Conservation (phyloP, 441 rosid genomes). For the Croton laevigatus region DNA sequence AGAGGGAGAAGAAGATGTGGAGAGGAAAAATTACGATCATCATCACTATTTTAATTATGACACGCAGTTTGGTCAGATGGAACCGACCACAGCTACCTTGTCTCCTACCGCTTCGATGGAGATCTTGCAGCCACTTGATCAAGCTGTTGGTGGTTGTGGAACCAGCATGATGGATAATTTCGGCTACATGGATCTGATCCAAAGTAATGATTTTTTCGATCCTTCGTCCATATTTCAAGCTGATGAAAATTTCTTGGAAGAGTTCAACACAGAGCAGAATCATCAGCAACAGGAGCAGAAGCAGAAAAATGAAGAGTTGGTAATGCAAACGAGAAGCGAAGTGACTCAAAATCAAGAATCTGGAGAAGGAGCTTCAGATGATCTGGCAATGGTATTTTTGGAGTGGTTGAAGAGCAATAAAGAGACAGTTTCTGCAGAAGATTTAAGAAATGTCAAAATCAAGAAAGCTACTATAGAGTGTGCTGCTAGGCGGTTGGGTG, state of each 20-base stretch:
- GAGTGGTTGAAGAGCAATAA: slow-evolving; percentile 89
- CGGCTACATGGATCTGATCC: slow-evolving; percentile 75
- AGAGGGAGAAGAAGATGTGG: slow-evolving; percentile 46
- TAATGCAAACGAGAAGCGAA: slow-evolving; percentile 7
- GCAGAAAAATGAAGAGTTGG: slow-evolving; percentile 10
- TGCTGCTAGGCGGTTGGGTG: slow-evolving; percentile 77
- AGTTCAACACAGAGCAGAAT: slow-evolving; percentile 19
- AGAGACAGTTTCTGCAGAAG: slow-evolving; percentile 85
- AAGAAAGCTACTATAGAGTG: slow-evolving; percentile 87
- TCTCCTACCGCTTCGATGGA: slow-evolving; percentile 79
- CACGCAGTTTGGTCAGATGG: slow-evolving; percentile 31
- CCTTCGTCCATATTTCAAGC: slow-evolving; percentile 58
- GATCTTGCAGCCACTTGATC: slow-evolving; percentile 38
- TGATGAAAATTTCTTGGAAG: slow-evolving; percentile 36
- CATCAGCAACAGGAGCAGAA: slow-evolving; percentile 10
- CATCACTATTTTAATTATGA: background rate
- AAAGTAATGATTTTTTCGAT: slow-evolving; percentile 67
- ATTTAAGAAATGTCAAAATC: slow-evolving; percentile 75
- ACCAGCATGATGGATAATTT: slow-evolving; percentile 70
- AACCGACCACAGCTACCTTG: slow-evolving; percentile 38
- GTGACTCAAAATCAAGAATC: slow-evolving; percentile 14
- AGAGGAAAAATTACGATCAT: slow-evolving; percentile 12
- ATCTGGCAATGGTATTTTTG: slow-evolving; percentile 71
- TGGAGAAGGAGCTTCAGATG: slow-evolving; percentile 45
- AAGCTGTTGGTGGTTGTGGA: slow-evolving; percentile 42